Evolutionary conservation across 441 rosid genomes (phyloP).

Genomic region (Gossypium davidsonii): DNA sequence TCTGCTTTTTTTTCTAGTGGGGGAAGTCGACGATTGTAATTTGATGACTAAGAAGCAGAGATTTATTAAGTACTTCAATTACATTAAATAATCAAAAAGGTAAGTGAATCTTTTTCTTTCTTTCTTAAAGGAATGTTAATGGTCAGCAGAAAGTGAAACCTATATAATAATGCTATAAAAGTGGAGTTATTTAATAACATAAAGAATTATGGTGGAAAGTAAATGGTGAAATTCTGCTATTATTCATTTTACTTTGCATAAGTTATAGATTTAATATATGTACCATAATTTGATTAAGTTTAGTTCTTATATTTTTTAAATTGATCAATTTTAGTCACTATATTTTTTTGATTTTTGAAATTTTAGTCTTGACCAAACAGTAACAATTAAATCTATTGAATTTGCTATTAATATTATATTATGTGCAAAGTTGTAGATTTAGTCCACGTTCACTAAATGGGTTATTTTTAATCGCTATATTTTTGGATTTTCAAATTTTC

Average conservation of each 20-base stretch:
- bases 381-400: no score
- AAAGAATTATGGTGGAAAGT: not conserved
- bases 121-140: not conserved
- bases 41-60: not conserved
- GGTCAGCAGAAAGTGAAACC: slow-evolving; percentile 7
- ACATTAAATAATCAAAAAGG: not conserved
- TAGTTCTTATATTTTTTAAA: no score
- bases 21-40: not conserved
- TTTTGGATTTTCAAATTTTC: no score
- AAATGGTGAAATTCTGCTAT: not conserved
- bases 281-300: not conserved
- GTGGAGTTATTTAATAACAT: not conserved
- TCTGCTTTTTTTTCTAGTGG: not conserved
- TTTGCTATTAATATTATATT: not conserved
- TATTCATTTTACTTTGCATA: no score
- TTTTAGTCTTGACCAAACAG: not conserved
- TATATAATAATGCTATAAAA: not conserved
- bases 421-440: no score
- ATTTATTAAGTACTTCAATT: not conserved
- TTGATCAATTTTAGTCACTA: no score
- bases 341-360: no score
- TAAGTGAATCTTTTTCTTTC: not conserved
- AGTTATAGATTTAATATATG: no score
- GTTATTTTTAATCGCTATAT: no score
- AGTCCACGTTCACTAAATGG: not conserved